Percentiles rank a stretch among this genome's conserved stretches.
Conservation (phyloP, 306 rosid species). For the Geum urbanum region DNA sequence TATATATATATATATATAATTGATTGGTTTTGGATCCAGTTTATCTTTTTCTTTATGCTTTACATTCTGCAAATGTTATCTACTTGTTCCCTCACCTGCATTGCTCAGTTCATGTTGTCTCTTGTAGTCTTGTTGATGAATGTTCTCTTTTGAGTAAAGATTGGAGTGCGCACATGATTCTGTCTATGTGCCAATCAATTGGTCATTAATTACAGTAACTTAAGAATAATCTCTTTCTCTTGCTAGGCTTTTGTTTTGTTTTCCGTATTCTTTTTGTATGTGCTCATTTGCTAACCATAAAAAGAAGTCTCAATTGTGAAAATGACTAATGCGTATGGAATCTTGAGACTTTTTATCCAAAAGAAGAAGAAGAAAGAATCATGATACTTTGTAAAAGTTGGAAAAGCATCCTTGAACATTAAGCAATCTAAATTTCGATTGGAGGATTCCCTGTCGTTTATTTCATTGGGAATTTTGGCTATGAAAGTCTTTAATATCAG, state of each 20-base stretch:
- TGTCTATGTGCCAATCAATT: background rate
- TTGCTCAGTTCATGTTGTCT: background rate
- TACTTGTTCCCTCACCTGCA: background rate
- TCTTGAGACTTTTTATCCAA: too few species aligned
- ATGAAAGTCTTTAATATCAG: background rate
- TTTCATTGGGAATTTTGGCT: background rate
- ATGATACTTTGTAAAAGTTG: background rate
- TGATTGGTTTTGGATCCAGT: slow-evolving; percentile 13
- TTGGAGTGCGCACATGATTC: background rate
- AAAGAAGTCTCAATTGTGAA: too few species aligned
- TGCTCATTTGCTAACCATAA: background rate
- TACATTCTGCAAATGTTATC: background rate
- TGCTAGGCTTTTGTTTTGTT: slow-evolving; percentile 1
- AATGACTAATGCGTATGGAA: too few species aligned
- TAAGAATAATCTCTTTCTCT: background rate
- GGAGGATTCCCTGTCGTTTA: background rate
- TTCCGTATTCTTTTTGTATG: background rate
- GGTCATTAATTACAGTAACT: background rate
- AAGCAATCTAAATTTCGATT: background rate
- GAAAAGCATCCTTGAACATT: slow-evolving; percentile 10
- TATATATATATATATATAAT: too few species aligned
- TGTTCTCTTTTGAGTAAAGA: slow-evolving; percentile 14
- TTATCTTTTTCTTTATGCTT: background rate
- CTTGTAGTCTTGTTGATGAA: background rate
- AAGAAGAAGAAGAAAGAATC: too few species aligned